Conservation (phyloP, 257 asterid species). For the Anisodus tanguticus region DNA sequence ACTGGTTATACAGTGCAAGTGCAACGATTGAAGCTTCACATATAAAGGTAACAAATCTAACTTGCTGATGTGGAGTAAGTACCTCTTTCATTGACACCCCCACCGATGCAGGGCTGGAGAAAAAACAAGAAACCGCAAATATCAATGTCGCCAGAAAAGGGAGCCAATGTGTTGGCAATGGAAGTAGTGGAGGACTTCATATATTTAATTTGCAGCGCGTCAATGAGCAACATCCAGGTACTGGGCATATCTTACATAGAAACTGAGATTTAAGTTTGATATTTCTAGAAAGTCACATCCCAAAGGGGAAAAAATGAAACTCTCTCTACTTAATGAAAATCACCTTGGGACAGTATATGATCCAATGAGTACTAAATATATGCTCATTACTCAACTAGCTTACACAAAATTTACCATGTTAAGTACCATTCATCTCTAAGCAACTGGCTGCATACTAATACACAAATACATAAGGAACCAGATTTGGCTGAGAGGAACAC, state of each 20-base stretch:
- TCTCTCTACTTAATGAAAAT: not conserved
- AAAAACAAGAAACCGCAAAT: slow-evolving; percentile 61
- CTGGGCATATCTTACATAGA: not conserved
- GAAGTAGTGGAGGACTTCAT: slow-evolving; percentile 95
- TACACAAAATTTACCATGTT: slow-evolving; percentile 6
- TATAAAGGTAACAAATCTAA: slow-evolving; percentile 55
- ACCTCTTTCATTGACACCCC: slow-evolving; percentile 15
- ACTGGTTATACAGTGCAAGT: slow-evolving; percentile 77
- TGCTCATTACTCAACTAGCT: slow-evolving; percentile 3
- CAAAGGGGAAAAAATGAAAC: not conserved
- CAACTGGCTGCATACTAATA: not conserved
- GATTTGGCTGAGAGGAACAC: slow-evolving; percentile 94
- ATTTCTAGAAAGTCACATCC: not conserved
- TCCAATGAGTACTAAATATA: not conserved
- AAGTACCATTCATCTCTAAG: not conserved
- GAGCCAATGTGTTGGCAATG: slow-evolving; percentile 69
- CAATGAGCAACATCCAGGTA: slow-evolving; percentile 84
- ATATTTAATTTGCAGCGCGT: slow-evolving; percentile 65
- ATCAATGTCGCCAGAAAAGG: slow-evolving; percentile 64
- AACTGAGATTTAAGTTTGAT: not conserved
- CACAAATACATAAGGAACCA: slow-evolving; percentile 27
- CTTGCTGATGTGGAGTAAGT: slow-evolving; percentile 15
- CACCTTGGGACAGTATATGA: not conserved
- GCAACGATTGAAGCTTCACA: slow-evolving; percentile 67
- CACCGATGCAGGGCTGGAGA: slow-evolving; percentile 77